Percentiles rank a stretch among this genome's conserved stretches.
These are phyloP conservation scores for Paxillus ammoniavirescens DNA, from an alignment of 768 basidiomycete species.

Conservation along the genomic window DNA sequence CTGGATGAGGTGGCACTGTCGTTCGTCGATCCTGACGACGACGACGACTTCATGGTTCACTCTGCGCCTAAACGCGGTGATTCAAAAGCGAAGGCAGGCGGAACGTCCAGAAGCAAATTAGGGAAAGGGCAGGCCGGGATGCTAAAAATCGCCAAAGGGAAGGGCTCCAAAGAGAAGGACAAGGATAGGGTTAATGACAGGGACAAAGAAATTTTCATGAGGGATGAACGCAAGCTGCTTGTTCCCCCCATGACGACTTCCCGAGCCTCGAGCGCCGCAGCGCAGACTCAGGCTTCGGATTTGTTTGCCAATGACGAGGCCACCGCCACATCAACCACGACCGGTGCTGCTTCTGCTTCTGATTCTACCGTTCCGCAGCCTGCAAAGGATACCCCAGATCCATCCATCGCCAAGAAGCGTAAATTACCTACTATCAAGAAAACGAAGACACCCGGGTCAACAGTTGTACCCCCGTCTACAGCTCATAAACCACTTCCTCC, in stretches of 20 bases:
- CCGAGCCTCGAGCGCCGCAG: slow-evolving; percentile 30
- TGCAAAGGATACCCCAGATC: slow-evolving; percentile 22
- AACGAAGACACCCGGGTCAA: slow-evolving; percentile 42
- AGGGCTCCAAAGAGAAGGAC: slow-evolving; percentile 31
- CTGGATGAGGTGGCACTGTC: slow-evolving; percentile 22
- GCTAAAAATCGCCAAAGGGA: slow-evolving; percentile 25
- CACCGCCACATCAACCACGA: background rate
- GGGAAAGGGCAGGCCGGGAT: slow-evolving; percentile 20
- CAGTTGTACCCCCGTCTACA: slow-evolving; percentile 22
- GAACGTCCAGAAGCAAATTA: slow-evolving; percentile 23
- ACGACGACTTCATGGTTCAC: slow-evolving; percentile 28
- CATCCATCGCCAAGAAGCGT: slow-evolving; percentile 49
- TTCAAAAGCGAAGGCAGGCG: slow-evolving; percentile 19
- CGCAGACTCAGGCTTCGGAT: slow-evolving; percentile 30
- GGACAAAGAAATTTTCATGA: slow-evolving; percentile 37
- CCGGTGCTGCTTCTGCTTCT: background rate
- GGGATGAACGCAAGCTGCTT: slow-evolving; percentile 40
- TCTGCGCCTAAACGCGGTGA: slow-evolving; percentile 19
- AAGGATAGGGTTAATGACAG: slow-evolving; percentile 14
- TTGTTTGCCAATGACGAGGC: slow-evolving; percentile 32
- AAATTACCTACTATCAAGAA: slow-evolving; percentile 73
- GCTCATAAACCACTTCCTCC: slow-evolving; percentile 21
- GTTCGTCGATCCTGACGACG: slow-evolving; percentile 24
- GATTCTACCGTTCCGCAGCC: slow-evolving; percentile 25
- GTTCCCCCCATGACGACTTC: slow-evolving; percentile 14